Percentiles rank a stretch among this genome's conserved stretches.
Evolutionary conservation across 768 basidiomycete species (phyloP).

Genomic region (Xerocomellus chrysenteron): DNA sequence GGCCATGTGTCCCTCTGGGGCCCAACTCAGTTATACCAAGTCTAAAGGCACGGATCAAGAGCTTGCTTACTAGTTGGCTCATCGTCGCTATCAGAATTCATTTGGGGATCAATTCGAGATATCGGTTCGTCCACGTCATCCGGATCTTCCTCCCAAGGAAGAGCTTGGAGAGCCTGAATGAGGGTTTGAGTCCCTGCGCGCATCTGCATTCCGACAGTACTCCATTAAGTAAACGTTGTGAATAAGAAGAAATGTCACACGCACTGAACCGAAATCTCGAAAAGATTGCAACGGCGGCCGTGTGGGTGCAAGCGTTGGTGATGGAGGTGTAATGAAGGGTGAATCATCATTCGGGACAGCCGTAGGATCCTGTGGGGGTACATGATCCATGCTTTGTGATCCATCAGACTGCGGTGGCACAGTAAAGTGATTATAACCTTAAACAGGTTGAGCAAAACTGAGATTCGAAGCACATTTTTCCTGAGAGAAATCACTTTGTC

Average conservation of each 20-base stretch:
- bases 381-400: constrained; percentile 5
- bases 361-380: constrained; percentile 2
- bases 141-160: constrained; percentile 71
- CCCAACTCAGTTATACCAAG: constrained; percentile 1
- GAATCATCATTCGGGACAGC: constrained; percentile 45
- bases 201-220: constrained; percentile 51
- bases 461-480: constrained; percentile 11
- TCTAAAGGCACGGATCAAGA: constrained; percentile 9
- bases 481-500: constrained; percentile 32
- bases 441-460: constrained; percentile 8
- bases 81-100: constrained; percentile 65
- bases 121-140: constrained; percentile 68
- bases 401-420: constrained; percentile 25
- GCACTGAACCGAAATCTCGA: constrained; percentile 69
- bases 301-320: constrained; percentile 49
- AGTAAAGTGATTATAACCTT: constrained; percentile 13
- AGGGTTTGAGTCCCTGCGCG: constrained; percentile 85
- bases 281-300: constrained; percentile 54
- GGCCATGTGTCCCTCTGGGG: constrained; percentile 51
- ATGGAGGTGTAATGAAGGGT: constrained; percentile 73
- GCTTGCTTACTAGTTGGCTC: constrained; percentile 41
- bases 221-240: neutral
- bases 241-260: constrained; percentile 25
- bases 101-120: constrained; percentile 38
- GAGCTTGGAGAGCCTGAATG: constrained; percentile 83